Evolutionary conservation across 768 basidiomycete genomes (phyloP), one percentile per base, ranked within the genome.

Genomic region (Pholiota microspora): DNA sequence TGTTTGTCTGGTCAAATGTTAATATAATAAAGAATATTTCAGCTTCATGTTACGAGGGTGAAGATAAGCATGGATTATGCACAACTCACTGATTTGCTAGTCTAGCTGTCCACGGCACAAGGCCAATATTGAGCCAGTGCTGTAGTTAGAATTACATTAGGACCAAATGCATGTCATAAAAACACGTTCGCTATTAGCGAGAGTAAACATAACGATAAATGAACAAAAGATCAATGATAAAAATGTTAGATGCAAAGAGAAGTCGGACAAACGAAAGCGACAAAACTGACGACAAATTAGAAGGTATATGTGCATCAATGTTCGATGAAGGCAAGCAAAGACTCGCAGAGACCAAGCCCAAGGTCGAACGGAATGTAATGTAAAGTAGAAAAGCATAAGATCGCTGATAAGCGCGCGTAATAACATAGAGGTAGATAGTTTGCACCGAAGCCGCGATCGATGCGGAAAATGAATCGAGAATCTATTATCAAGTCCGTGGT

Each of bases 401-500:
- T 36, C 35, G n/a, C 35, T 31, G 4, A 18, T 36, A 16, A 0
- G 35, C n/a, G 13, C 18, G 35, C 18, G n/a, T 15, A n/a, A 36
- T n/a, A 36, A 36, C 18, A 36, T n/a, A n/a, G n/a, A 36, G n/a
- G 18, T 36, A 36, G 35, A 13, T 16, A 36, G n/a, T 36, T 15
- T 35, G 34, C 12, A n/a, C 35, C n/a, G 18, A 36, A 16, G 18
- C 18, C 35, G n/a, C 13, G 7, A 36, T 13, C 10, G 34, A 13
- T 13, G 34, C 4, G n/a, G 10, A 35, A 35, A 35, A n/a, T 13
- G n/a, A 15, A 36, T 36, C 5, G 13, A 42, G 32, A 32, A 10
- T 54, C 55, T n/a, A n/a, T n/a, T n/a, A n/a, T n/a, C n/a, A 66
- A 21, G 57, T 42, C 50, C 64, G 58, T 36, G 69, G 69, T 31